Conservation (phyloP, 2,329 filamentous ascomycete species). For the Biscogniauxia sp. region DNA sequence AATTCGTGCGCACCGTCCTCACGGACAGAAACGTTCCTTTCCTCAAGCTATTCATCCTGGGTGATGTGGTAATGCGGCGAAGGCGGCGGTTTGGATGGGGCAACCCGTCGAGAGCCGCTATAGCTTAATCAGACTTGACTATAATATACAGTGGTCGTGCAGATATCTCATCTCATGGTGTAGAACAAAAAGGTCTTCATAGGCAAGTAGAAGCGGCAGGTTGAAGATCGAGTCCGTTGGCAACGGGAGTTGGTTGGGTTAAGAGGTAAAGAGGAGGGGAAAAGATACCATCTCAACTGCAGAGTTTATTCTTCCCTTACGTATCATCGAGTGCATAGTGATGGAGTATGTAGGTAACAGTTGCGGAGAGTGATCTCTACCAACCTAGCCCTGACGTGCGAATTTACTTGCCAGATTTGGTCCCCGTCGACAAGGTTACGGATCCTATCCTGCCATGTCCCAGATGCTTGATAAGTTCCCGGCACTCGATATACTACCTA, state of each 20-base stretch:
- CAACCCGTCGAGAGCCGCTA: not conserved
- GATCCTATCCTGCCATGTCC: not conserved
- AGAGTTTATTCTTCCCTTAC: not conserved
- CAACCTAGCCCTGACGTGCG: not conserved
- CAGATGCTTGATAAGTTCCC: not conserved
- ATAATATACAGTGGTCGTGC: not conserved
- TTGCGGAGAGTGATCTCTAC: not conserved
- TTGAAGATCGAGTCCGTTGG: not conserved
- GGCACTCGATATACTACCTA: not conserved
- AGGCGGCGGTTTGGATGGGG: not conserved
- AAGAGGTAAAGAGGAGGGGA: not conserved
- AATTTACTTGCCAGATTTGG: not conserved
- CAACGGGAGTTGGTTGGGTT: not conserved
- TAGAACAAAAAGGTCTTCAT: not conserved
- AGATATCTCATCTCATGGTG: not conserved
- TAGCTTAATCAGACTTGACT: not conserved
- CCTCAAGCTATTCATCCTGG: not conserved
- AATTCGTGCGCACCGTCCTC: constrained; percentile 1
- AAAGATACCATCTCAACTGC: not conserved
- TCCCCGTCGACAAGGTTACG: not conserved
- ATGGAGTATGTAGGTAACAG: not conserved
- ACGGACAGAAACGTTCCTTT: constrained; percentile 5
- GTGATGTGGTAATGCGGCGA: not conserved
- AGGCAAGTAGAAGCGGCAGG: not conserved
- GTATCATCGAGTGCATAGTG: not conserved